Conservation (phyloP, 768 basidiomycete species). For the Calvatia gigantea region DNA sequence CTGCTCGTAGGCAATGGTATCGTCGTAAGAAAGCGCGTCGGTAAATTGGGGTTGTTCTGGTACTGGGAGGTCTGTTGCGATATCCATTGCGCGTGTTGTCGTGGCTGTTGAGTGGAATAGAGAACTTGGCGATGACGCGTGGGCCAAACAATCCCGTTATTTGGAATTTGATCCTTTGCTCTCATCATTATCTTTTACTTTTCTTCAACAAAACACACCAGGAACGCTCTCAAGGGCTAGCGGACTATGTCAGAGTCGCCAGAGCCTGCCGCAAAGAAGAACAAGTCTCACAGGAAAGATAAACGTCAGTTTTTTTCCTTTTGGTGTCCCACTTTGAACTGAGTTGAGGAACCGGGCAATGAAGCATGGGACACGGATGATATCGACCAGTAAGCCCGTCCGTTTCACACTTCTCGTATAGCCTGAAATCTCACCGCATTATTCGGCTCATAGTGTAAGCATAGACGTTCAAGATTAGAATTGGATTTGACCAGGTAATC, state of each 20-base stretch:
- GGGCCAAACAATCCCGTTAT: constrained; percentile 3
- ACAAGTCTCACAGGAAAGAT: constrained; percentile 88
- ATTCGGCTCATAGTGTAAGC: constrained; percentile 38
- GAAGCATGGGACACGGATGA: constrained; percentile 99
- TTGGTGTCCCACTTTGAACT: background rate
- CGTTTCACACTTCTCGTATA: background rate
- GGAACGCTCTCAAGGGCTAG: too few relatives aligned
- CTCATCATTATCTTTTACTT: background rate
- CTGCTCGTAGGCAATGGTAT: constrained; percentile 53
- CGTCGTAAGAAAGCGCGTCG: constrained; percentile 48
- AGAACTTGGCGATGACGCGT: constrained; percentile 9
- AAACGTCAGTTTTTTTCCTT: constrained; percentile 66
- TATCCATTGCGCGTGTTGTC: constrained; percentile 40
- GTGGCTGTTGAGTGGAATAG: constrained; percentile 8
- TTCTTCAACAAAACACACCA: background rate
- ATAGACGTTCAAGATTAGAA: background rate
- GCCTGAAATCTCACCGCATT: background rate
- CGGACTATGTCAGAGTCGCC: constrained; percentile 41
- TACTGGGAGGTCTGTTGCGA: constrained; percentile 31
- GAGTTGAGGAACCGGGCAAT: constrained; percentile 15
- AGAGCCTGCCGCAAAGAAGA: constrained; percentile 61
- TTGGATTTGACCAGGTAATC: background rate
- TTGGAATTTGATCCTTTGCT: constrained; percentile 12
- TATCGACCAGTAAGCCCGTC: constrained; percentile 84
- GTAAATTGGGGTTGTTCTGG: background rate